Evolutionary conservation across 1,284 basidiomycete species (phyloP), one percentile per base, ranked within the genome.

Genomic region (Afroboletus lepidellus): DNA sequence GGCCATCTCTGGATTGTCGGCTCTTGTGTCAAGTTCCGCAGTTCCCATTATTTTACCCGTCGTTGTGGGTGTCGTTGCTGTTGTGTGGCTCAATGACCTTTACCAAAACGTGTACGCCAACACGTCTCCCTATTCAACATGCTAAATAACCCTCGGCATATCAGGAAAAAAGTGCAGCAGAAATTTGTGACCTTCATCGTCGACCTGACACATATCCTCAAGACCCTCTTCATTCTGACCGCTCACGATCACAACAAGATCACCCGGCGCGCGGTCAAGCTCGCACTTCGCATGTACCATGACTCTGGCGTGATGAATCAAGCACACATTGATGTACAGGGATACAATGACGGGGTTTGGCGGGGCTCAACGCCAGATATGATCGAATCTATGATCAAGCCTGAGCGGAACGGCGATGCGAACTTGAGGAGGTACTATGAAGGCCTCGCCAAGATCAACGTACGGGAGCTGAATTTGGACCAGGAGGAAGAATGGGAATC

Each of bases 311-410:
- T 51, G 21, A 51, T 20, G 39, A 24, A 3, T 8, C 38, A 36
- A 13, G 20, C 21, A 8, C 38, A 50, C 33, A 5, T 8, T 13
- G 8, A 16, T 1, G 41, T 51, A 18, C 38, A 36, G 48, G 3
- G 16, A n/a, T 50, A 30, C 32, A 5, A 24, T 2, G 47, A 50
- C 2, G 12, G 18, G 8, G 38, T 36, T 6, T 47, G 50, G 29
- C 47, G 20, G 21, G 50, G 36, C 5, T 16, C 32, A 9, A 16
- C 47, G 23, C 18, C 50, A 32, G 32, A 41, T 15, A 41, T 34
- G 46, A 49, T 51, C n/a, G 38, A 51, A 30, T 49, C 32, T 12
- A 9, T 50, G 38, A 50, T 51, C 46, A 51, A 42, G 18, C 38
- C 38, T 2, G 38, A 50, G 23, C 11, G 6, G 23, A 16, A 4